phyloP scores from a whole-genome alignment of 2,329 filamentous ascomycete genomes.

The Monosporascus sp. region DNA sequence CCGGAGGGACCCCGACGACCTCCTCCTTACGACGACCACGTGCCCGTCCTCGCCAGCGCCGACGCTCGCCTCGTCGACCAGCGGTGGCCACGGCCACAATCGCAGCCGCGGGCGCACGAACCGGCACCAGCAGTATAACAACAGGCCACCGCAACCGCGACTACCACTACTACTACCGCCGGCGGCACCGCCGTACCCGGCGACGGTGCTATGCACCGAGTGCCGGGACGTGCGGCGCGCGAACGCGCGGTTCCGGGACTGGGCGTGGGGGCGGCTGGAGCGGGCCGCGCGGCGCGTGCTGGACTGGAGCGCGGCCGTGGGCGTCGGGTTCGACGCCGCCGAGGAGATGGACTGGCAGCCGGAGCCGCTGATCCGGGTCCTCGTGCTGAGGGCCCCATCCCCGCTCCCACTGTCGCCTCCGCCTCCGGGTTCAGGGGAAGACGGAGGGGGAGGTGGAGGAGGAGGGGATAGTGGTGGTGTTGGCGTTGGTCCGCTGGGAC shows the following conservation, averaged over 20 bases:
- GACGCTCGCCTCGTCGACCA: neutral
- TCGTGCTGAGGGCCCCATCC: conserved; percentile 7
- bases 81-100: neutral
- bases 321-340: conserved; percentile 13
- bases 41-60: neutral
- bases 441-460: neutral
- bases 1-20: no score
- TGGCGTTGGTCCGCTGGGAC: neutral
- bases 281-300: conserved; percentile 5
- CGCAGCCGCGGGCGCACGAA: neutral
- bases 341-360: conserved; percentile 31
- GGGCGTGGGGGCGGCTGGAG: conserved; percentile 2
- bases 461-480: neutral
- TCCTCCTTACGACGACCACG: no score
- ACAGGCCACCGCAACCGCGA: neutral
- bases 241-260: conserved; percentile 22
- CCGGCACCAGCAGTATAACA: neutral
- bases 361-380: conserved; percentile 24
- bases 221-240: conserved; percentile 22
- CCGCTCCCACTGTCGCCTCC: neutral
- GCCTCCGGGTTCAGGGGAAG: neutral
- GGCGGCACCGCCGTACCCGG: neutral
- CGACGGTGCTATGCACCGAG: conserved; percentile 16
- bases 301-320: conserved; percentile 22
- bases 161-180: neutral